Conservation (phyloP, 148 eudicot genomes). For the Fagopyrum tataricum region DNA sequence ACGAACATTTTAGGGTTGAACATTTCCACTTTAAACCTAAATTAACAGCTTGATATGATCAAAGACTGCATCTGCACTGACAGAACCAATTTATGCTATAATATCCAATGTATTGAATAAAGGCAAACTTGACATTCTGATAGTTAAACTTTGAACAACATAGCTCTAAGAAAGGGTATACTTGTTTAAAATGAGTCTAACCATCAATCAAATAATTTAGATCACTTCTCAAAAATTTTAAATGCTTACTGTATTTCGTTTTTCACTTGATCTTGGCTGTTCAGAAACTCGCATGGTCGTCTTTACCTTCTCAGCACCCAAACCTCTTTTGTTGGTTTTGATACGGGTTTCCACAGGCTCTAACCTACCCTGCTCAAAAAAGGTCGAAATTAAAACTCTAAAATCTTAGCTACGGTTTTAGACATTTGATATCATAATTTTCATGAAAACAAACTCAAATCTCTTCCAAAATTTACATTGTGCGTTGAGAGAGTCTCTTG, state of each 20-base stretch:
- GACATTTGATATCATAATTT: background rate
- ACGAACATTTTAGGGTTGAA: background rate
- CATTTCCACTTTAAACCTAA: background rate
- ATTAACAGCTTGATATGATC: background rate
- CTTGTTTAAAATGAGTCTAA: background rate
- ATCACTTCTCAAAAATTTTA: background rate
- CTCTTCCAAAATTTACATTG: background rate
- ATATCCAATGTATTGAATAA: background rate
- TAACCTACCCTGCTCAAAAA: slow-evolving; percentile 64
- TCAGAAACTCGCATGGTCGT: slow-evolving; percentile 25
- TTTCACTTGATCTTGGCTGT: slow-evolving; percentile 13
- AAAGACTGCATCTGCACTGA: background rate
- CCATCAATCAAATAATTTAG: background rate
- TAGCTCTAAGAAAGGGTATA: background rate
- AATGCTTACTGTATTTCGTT: slow-evolving; percentile 30
- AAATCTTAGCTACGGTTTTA: background rate
- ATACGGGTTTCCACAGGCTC: slow-evolving; percentile 62
- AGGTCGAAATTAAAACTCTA: slow-evolving; percentile 11
- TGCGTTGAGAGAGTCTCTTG: background rate
- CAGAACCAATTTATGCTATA: background rate
- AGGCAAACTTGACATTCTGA: background rate
- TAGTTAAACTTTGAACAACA: background rate
- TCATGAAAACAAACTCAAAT: background rate
- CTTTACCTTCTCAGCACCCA: slow-evolving; percentile 63
- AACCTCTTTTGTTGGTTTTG: slow-evolving; percentile 66